These are phyloP conservation scores for Pleurotus sapidus DNA, from an alignment of 768 basidiomycete species.

Conservation along the genomic window DNA sequence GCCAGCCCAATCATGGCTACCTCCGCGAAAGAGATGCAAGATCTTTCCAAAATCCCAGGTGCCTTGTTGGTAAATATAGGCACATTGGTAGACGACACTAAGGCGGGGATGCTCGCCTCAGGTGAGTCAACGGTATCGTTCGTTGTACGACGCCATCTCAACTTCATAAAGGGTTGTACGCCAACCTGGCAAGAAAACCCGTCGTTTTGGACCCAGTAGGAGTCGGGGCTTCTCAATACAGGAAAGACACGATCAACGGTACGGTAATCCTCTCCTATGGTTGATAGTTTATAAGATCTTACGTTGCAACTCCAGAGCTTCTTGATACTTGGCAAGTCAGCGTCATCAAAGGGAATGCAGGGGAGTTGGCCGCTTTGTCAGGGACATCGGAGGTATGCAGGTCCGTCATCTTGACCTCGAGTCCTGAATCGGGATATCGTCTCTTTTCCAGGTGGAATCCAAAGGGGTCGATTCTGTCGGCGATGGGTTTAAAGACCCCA, in stretches of 20 bases:
- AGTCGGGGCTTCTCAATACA: constrained; percentile 75
- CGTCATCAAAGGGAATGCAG: constrained; percentile 94
- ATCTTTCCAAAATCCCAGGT: constrained; percentile 62
- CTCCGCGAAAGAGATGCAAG: constrained; percentile 76
- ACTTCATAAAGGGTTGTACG: constrained; percentile 38
- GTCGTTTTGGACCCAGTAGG: constrained; percentile 93
- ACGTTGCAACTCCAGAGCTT: constrained; percentile 41
- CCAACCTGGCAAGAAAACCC: constrained; percentile 69
- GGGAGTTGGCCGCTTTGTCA: constrained; percentile 78
- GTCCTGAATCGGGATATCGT: background rate
- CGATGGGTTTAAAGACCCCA: constrained; percentile 72
- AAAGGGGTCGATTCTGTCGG: constrained; percentile 89
- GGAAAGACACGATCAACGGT: constrained; percentile 63
- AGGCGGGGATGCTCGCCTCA: constrained; percentile 73
- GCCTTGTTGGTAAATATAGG: constrained; percentile 87
- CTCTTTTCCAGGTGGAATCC: constrained; percentile 50
- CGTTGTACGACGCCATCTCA: background rate
- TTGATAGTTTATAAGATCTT: too few relatives aligned
- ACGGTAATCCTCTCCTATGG: constrained; percentile 7
- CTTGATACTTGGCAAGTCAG: constrained; percentile 79
- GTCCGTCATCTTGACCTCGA: background rate
- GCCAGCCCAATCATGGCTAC: constrained; percentile 96
- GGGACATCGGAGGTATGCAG: constrained; percentile 67
- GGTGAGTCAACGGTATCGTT: constrained; percentile 31
- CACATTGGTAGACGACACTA: constrained; percentile 55